These are phyloP conservation scores for Mrakia frigida DNA, from an alignment of 768 basidiomycete species.

Conservation along the genomic window DNA sequence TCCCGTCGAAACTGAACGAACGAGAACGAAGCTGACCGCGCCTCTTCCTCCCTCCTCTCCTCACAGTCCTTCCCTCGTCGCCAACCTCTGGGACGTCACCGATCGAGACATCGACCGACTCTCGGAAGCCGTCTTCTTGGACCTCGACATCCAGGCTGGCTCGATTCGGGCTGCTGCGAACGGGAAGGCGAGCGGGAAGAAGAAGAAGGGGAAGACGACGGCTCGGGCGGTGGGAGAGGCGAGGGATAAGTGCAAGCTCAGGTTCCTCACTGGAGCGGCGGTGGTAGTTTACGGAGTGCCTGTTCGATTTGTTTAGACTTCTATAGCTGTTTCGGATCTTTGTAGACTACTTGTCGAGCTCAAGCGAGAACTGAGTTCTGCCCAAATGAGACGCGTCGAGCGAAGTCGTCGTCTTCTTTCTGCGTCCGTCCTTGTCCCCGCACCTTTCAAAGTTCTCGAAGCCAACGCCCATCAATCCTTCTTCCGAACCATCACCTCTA, in stretches of 20 bases:
- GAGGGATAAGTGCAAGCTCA: slow-evolving; percentile 76
- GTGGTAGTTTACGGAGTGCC: slow-evolving; percentile 95
- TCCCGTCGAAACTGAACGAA: not conserved
- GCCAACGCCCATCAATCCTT: too few relatives aligned
- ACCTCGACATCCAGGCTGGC: slow-evolving; percentile 46
- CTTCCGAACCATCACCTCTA: too few relatives aligned
- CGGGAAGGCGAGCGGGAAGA: not conserved
- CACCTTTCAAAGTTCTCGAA: too few relatives aligned
- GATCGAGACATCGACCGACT: slow-evolving; percentile 95
- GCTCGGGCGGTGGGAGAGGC: slow-evolving; percentile 74
- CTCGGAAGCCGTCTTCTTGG: slow-evolving; percentile 73
- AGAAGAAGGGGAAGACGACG: slow-evolving; percentile 49
- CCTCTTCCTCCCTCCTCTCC: not conserved
- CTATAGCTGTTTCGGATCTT: too few relatives aligned
- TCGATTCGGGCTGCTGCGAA: not conserved
- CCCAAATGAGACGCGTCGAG: too few relatives aligned
- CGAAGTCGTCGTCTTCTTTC: too few relatives aligned
- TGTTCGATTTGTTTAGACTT: not conserved
- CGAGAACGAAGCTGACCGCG: not conserved
- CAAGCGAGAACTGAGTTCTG: too few relatives aligned
- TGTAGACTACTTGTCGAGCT: too few relatives aligned
- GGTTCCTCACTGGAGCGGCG: slow-evolving; percentile 90
- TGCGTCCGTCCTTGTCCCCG: too few relatives aligned
- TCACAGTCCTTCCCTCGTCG: slow-evolving; percentile 77
- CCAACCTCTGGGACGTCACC: slow-evolving; percentile 97